Conservation (phyloP, 2,329 filamentous ascomycete genomes). For the Fusarium nisikadoi region DNA sequence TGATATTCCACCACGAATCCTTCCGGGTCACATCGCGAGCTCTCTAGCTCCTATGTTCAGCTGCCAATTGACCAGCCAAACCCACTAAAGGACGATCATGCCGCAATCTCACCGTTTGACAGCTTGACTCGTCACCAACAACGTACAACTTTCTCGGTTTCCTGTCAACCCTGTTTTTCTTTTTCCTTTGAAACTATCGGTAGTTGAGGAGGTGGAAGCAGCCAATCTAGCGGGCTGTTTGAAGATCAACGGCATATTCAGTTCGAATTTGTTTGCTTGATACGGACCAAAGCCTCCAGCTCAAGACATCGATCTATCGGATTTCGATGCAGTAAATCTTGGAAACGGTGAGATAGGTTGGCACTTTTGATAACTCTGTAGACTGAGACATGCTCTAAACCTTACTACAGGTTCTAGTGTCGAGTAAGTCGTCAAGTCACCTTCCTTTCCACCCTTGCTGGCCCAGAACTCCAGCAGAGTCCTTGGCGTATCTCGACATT, state of each 20-base stretch:
- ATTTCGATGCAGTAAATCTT: neutral
- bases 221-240: neutral
- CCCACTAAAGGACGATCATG: conserved; percentile 25
- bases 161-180: conserved; percentile 12
- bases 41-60: conserved; percentile 14
- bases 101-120: conserved; percentile 24
- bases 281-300: neutral
- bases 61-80: conserved; percentile 7
- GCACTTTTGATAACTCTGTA: neutral
- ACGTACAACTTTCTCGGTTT: conserved; percentile 13
- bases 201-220: conserved; percentile 7
- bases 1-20: conserved; percentile 15
- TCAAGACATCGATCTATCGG: neutral
- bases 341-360: neutral
- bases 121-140: conserved; percentile 30
- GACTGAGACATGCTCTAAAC: conserved; percentile 1
- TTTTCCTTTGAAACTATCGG: conserved; percentile 16
- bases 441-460: neutral
- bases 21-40: conserved; percentile 25
- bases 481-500: neutral
- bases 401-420: neutral
- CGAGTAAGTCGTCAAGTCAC: neutral
- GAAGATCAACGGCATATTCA: neutral
- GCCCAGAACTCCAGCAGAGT: neutral
- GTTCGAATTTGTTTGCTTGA: neutral